Evolutionary conservation across 345 rosid genomes (phyloP).

Genomic region (Lepidium didymum): DNA sequence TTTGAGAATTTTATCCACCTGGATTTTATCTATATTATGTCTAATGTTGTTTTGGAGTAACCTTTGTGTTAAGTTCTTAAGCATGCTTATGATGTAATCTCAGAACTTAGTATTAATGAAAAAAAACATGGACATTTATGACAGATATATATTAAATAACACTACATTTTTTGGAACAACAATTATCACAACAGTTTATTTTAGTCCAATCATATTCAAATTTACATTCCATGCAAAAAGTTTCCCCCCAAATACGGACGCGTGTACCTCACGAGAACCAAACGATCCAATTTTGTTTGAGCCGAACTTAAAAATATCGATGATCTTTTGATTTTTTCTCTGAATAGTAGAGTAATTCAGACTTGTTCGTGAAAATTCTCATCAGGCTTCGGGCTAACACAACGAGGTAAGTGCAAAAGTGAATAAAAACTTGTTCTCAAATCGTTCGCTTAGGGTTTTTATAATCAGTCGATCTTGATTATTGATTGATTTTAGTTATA

Average conservation of each 20-base stretch:
- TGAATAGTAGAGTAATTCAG: neutral
- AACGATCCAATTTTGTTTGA: neutral
- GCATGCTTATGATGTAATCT: too few relatives aligned
- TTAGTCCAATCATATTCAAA: slow-evolving; percentile 1
- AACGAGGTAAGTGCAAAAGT: neutral
- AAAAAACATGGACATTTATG: too few relatives aligned
- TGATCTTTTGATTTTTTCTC: neutral
- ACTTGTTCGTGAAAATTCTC: neutral
- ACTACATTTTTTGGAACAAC: neutral
- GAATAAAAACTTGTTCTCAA: neutral
- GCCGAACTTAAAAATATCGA: neutral
- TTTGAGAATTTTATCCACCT: too few relatives aligned
- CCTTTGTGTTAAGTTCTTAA: too few relatives aligned
- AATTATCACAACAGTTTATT: neutral
- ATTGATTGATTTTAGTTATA: neutral
- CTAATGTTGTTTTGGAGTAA: too few relatives aligned
- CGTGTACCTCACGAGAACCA: slow-evolving; percentile 12
- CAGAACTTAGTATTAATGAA: too few relatives aligned
- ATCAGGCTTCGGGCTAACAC: neutral
- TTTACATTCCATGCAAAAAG: slow-evolving; percentile 13
- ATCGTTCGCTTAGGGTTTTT: neutral
- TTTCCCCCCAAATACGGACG: slow-evolving; percentile 1
- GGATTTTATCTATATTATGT: too few relatives aligned
- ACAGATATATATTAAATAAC: too few relatives aligned
- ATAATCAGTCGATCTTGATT: too few relatives aligned